Evolutionary conservation across 768 basidiomycete species (phyloP).

Genomic region (Cantharellus cinnabarinus): DNA sequence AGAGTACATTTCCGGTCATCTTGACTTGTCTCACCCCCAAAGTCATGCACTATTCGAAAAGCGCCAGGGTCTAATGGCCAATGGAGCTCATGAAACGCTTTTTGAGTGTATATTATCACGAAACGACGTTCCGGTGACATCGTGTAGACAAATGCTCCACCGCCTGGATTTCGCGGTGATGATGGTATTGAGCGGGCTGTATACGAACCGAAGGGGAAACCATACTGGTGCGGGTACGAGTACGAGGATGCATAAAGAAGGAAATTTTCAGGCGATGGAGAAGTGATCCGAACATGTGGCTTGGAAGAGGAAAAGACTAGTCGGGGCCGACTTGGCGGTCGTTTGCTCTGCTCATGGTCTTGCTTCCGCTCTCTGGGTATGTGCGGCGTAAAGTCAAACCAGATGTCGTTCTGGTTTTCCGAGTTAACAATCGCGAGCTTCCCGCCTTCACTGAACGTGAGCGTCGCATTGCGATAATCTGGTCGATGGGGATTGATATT

Average conservation of each 20-base stretch:
- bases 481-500: neutral
- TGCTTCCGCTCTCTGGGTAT: neutral
- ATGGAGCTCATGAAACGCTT: neutral
- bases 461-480: neutral
- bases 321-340: neutral
- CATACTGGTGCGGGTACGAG: neutral
- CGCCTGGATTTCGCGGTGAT: neutral
- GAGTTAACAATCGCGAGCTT: constrained; percentile 5
- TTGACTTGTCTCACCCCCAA: constrained; percentile 9
- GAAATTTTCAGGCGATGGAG: neutral
- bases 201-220: constrained; percentile 4
- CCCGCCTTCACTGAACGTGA: constrained; percentile 5
- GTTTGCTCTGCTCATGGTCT: neutral
- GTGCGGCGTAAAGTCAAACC: constrained; percentile 8
- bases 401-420: neutral
- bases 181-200: constrained; percentile 4
- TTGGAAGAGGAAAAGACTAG: constrained; percentile 7
- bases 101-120: constrained; percentile 5
- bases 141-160: constrained; percentile 6
- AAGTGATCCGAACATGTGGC: constrained; percentile 8
- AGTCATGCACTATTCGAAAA: constrained; percentile 7
- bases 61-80: constrained; percentile 7
- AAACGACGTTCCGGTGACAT: constrained; percentile 11
- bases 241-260: constrained; percentile 10
- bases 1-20: constrained; percentile 3